Conservation (phyloP, 129 eudicot genomes). For the Tanacetum coccineum region DNA sequence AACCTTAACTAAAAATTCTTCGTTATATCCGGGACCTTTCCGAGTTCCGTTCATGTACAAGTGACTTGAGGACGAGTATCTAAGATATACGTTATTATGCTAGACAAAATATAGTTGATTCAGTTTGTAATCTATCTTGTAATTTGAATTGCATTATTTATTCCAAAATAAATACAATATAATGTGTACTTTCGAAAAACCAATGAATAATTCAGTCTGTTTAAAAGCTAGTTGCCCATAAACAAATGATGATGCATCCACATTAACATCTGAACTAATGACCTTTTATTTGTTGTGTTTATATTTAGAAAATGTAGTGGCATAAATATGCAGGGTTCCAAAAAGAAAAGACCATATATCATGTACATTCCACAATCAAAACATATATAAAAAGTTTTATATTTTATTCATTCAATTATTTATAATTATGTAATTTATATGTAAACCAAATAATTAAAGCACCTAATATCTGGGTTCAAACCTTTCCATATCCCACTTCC, state of each 20-base stretch:
- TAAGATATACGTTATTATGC: no score
- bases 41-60: no score
- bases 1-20: no score
- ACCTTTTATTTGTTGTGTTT: conserved; percentile 8
- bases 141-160: no score
- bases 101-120: no score
- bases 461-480: conserved; percentile 22
- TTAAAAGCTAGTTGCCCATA: conserved; percentile 5
- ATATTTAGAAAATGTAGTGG: conserved; percentile 3
- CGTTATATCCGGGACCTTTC: no score
- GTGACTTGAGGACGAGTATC: no score
- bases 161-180: no score
- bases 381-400: no score
- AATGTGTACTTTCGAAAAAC: no score
- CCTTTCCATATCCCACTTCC: conserved; percentile 32
- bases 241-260: background rate
- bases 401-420: conserved; percentile 1
- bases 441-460: conserved; percentile 2
- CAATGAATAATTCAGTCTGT: background rate
- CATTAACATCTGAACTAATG: background rate
- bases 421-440: background rate
- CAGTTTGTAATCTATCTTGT: no score
- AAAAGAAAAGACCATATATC: conserved; percentile 29
- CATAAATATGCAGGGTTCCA: conserved; percentile 18
- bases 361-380: conserved; percentile 26